phyloP scores from a whole-genome alignment of 1,284 basidiomycete genomes.

The Lentinula novae-zelandiae region DNA sequence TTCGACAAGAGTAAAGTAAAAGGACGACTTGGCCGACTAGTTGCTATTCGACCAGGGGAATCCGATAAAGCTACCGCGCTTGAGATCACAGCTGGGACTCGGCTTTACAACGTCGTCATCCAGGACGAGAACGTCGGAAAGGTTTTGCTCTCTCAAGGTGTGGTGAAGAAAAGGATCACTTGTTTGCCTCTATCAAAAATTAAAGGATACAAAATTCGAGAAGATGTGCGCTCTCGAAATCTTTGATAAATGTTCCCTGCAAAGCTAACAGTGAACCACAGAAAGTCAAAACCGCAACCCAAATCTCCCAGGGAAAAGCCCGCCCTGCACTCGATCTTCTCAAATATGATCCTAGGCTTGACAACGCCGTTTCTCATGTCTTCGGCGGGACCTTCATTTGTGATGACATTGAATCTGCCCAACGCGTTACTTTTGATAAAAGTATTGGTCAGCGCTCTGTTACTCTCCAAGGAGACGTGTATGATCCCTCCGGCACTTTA shows the following conservation, averaged over 20 bases:
- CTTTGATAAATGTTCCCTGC: background rate
- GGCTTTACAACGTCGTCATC: constrained; percentile 94
- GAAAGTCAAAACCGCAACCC: constrained; percentile 77
- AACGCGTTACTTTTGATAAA: constrained; percentile 80
- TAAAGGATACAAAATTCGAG: constrained; percentile 60
- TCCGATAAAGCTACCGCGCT: constrained; percentile 85
- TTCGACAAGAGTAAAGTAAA: constrained; percentile 91
- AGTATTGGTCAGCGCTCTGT: constrained; percentile 80
- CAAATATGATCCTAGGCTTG: constrained; percentile 82
- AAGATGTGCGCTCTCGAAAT: background rate
- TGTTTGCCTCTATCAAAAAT: constrained; percentile 96
- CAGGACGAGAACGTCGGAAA: constrained; percentile 89
- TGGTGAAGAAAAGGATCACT: constrained; percentile 86
- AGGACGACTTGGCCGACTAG: constrained; percentile 87
- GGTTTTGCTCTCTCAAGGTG: constrained; percentile 78
- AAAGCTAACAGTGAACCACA: constrained; percentile 26
- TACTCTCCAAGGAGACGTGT: constrained; percentile 93
- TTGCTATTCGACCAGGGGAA: constrained; percentile 70
- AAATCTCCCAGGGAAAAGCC: constrained; percentile 81
- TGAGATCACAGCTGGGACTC: constrained; percentile 89
- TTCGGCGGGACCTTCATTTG: constrained; percentile 95
- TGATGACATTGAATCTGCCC: constrained; percentile 85
- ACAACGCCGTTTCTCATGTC: constrained; percentile 89
- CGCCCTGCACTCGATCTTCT: constrained; percentile 86
- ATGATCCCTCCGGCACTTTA: constrained; percentile 93